phyloP scores from a whole-genome alignment of 2,329 filamentous ascomycete genomes.

The Harringtonia aguacate region DNA sequence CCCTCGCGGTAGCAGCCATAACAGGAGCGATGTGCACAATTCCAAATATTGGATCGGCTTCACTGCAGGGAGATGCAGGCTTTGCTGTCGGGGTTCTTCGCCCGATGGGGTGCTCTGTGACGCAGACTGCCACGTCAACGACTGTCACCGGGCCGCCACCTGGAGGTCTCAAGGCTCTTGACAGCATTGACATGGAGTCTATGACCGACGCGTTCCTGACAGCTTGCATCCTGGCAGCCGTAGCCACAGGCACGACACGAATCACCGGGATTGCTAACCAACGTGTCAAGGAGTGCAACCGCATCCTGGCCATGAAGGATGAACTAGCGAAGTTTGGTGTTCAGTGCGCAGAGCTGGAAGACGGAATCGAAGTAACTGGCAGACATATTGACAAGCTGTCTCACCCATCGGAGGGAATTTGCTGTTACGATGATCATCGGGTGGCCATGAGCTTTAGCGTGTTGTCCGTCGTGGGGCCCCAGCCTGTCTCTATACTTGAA shows the following conservation, averaged over 20 bases:
- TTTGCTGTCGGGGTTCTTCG: slow-evolving; percentile 84
- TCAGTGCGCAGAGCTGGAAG: slow-evolving; percentile 73
- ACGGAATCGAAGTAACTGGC: slow-evolving; percentile 73
- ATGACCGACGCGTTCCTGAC: slow-evolving; percentile 99
- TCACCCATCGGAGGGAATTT: slow-evolving; percentile 56
- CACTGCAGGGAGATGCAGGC: slow-evolving; percentile 86
- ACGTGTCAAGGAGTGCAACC: slow-evolving; percentile 95
- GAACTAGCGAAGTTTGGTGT: slow-evolving; percentile 93
- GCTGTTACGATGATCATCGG: slow-evolving; percentile 95
- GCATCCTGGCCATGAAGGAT: slow-evolving; percentile 90
- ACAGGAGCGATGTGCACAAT: slow-evolving; percentile 93
- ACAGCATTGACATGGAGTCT: slow-evolving; percentile 91
- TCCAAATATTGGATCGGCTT: slow-evolving; percentile 87
- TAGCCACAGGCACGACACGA: slow-evolving; percentile 70
- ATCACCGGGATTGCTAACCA: slow-evolving; percentile 97
- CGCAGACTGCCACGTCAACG: slow-evolving; percentile 76
- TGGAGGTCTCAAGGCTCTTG: slow-evolving; percentile 63
- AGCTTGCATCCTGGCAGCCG: slow-evolving; percentile 83
- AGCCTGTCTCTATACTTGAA: slow-evolving; percentile 69
- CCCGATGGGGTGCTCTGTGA: slow-evolving; percentile 88
- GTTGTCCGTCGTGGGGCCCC: slow-evolving; percentile 59
- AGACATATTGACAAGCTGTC: slow-evolving; percentile 34
- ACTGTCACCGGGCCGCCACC: slow-evolving; percentile 81
- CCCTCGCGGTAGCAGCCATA: slow-evolving; percentile 85
- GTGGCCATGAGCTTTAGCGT: slow-evolving; percentile 99